phyloP scores from a whole-genome alignment of 108 stramenopile species.

The Skeletonema costatum region DNA sequence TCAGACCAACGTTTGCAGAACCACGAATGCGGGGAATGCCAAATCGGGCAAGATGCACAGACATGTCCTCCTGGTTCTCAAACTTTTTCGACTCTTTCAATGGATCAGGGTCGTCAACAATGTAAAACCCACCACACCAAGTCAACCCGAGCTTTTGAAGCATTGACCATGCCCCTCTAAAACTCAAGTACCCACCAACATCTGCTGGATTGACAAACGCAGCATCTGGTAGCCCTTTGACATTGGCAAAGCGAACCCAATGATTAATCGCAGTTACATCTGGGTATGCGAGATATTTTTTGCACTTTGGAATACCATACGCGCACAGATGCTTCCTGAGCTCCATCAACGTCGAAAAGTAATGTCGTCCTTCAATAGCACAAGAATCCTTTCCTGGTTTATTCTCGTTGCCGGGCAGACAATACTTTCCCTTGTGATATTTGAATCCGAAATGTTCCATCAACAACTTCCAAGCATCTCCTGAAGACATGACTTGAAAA shows the following conservation, averaged over 20 bases:
- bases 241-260: constrained; percentile 40
- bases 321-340: constrained; percentile 40
- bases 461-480: constrained; percentile 22
- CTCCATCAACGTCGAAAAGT: constrained; percentile 18
- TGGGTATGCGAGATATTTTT: neutral
- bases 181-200: constrained; percentile 4
- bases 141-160: constrained; percentile 30
- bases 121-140: constrained; percentile 4
- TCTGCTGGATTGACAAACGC: constrained; percentile 16
- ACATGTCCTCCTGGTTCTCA: constrained; percentile 12
- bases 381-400: constrained; percentile 19
- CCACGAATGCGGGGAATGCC: constrained; percentile 13
- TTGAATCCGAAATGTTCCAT: constrained; percentile 17
- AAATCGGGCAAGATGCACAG: constrained; percentile 33
- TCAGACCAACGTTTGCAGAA: neutral
- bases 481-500: constrained; percentile 13
- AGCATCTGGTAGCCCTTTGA: neutral
- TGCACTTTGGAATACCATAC: constrained; percentile 29
- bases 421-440: constrained; percentile 10
- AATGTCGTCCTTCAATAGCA: constrained; percentile 29
- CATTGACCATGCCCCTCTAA: constrained; percentile 18
- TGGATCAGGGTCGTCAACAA: constrained; percentile 15
- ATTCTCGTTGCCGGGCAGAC: constrained; percentile 40
- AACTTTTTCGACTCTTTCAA: constrained; percentile 9
- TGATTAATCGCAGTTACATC: neutral